Base-by-base conservation (phyloP, 2,329 filamentous ascomycete species). In the Fusarium albidum region DNA sequence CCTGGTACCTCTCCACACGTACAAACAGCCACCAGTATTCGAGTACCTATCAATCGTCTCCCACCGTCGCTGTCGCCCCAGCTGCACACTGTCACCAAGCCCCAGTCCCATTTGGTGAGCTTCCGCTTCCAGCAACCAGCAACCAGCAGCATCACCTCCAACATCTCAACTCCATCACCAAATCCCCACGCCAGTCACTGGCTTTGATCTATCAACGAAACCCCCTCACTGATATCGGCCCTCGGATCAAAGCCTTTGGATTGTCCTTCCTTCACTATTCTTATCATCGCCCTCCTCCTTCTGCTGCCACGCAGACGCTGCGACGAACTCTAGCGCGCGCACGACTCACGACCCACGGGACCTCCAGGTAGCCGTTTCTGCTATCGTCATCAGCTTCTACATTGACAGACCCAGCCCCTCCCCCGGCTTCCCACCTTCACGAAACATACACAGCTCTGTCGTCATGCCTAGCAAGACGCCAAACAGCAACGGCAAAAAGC, bases 401-500 rank as follows among this genome's bases (percentile, higher is more conserved):
- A 53, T 51, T 48, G 39, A 35, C 51, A 65, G 46, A 44, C 43
- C 52, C 38, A 49, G 46, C 49, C 40, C 33, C 43, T 27, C 48
- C 11, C 27, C 17, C 27, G 31, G 17, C 41, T 18, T 52, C 35
- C 15, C 26, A 15, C 37, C 17, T 35, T 50, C 32, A 35, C 55
- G 40, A 50, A 33, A 50, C 39, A 44, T 35, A 43, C 45, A 55
- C 41, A 41, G 51, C 41, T 18, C 54, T 48, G 61, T 59, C 63
- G 74, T 71, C 64, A 91, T 91, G 87, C 87, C 86, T 66, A 84
- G 88, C 74, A 89, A 90, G 75, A 88, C 88, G 69, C 86, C 87
- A 69, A 86, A 88, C 76, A 84, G 82, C 65, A 89, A 88, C 77
- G 86, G 87, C 71, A 87, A 88, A 58, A 83, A 89, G 75, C 84